Evolutionary conservation across 495 filamentous ascomycete species (phyloP).

Genomic region (Xylaria longipes): DNA sequence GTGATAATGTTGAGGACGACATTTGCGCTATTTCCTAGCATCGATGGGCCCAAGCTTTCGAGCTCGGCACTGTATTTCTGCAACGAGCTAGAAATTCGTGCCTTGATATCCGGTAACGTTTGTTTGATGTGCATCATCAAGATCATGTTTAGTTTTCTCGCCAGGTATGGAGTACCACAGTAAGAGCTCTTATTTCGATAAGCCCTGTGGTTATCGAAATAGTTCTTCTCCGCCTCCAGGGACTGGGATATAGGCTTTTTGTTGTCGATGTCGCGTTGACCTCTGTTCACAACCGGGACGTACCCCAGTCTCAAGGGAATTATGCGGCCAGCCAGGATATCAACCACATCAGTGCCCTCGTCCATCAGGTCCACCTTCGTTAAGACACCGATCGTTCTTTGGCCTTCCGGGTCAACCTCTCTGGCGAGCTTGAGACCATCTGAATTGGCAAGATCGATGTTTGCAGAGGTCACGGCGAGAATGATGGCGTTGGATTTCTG

Average conservation of each 20-base stretch:
- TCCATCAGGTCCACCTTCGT: slow-evolving; percentile 99
- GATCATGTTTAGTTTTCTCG: slow-evolving; percentile 96
- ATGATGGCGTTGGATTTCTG: slow-evolving; percentile 98
- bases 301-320: slow-evolving; percentile 96
- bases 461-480: slow-evolving; percentile 93
- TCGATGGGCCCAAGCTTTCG: slow-evolving; percentile 82
- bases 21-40: slow-evolving; percentile 95
- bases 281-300: slow-evolving; percentile 97
- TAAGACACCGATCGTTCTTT: slow-evolving; percentile 97
- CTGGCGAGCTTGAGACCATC: slow-evolving; percentile 96
- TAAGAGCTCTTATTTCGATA: slow-evolving; percentile 98
- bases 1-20: slow-evolving; percentile 98
- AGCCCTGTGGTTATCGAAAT: slow-evolving; percentile 98
- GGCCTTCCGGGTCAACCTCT: slow-evolving; percentile 97
- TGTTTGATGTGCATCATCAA: slow-evolving; percentile 99
- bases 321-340: slow-evolving; percentile 97
- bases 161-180: slow-evolving; percentile 96
- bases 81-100: slow-evolving; percentile 87
- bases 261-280: slow-evolving; percentile 98
- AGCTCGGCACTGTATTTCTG: slow-evolving; percentile 91
- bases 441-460: slow-evolving; percentile 97
- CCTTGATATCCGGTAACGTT: slow-evolving; percentile 98
- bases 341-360: slow-evolving; percentile 97
- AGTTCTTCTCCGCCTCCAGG: slow-evolving; percentile 93
- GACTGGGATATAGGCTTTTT: slow-evolving; percentile 92